Percentiles rank a stretch among this genome's conserved stretches.
Conservation (phyloP, 192 early-diverging fungal species). For the Coemansia sp. region DNA sequence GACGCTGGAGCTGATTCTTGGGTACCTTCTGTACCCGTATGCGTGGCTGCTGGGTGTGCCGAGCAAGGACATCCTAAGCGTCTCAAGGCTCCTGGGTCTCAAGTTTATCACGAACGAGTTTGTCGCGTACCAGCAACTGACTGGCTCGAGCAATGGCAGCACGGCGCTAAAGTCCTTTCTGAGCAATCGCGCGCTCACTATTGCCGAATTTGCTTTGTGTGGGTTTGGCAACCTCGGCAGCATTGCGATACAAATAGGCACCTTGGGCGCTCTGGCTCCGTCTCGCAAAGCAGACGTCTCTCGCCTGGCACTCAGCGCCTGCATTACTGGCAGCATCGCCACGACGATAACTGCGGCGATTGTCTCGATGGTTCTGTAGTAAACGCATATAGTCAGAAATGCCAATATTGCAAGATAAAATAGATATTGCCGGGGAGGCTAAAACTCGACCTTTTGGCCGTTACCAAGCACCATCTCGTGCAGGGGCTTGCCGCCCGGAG, state of each 20-base stretch:
- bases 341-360: slow-evolving; percentile 80
- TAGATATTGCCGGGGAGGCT: background rate
- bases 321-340: slow-evolving; percentile 71
- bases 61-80: slow-evolving; percentile 47
- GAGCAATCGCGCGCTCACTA: slow-evolving; percentile 45
- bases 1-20: slow-evolving; percentile 64
- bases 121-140: slow-evolving; percentile 63
- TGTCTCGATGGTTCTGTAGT: slow-evolving; percentile 65
- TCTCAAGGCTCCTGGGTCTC: slow-evolving; percentile 64
- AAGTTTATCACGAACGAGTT: slow-evolving; percentile 88
- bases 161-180: slow-evolving; percentile 34
- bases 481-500: slow-evolving; percentile 87
- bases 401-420: background rate
- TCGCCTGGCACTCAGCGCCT: slow-evolving; percentile 68
- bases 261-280: slow-evolving; percentile 71
- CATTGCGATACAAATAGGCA: slow-evolving; percentile 78
- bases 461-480: slow-evolving; percentile 75
- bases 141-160: slow-evolving; percentile 6
- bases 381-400: background rate
- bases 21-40: slow-evolving; percentile 75
- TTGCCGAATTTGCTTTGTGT: slow-evolving; percentile 75
- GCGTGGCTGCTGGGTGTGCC: slow-evolving; percentile 69
- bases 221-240: slow-evolving; percentile 84
- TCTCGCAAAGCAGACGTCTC: slow-evolving; percentile 65
- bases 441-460: slow-evolving; percentile 44